Evolutionary conservation across 2,329 filamentous ascomycete species (phyloP), one percentile per base, ranked within the genome.

Genomic region (Trematosphaeria pertusa): DNA sequence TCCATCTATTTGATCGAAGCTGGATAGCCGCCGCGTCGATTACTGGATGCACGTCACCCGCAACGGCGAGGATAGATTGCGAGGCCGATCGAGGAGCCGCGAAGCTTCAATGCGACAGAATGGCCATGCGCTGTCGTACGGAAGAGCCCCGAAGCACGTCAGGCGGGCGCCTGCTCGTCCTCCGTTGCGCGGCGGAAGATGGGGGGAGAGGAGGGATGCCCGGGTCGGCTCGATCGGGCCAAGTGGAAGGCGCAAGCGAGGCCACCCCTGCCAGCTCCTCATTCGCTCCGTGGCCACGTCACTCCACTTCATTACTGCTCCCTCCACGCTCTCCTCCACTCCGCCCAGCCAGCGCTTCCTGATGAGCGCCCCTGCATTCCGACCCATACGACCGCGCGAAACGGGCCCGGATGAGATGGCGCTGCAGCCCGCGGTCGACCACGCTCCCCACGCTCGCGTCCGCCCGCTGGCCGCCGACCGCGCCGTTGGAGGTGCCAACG

Each of bases 21-120:
- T 61, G 56, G 64, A 64, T 67, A 66, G 59, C 64, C 64, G 65
- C 65, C 54, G 54, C 43, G 22, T 38, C 40, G 52, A 43, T 54
- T 43, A 54, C 50, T 51, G 48, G 52, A 62, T 59, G 59, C 63
- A 65, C 61, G 62, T 64, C 63, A 63, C 52, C 44, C 48, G 44
- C 42, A 18, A 38, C n/a, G 36, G 24, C 42, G 19, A 37, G 37
- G 44, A 43, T 38, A 50, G 52, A 53, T 53, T 48, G 41, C 38
- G 44, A 36, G 38, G 38, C 38, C 39, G 43, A 49, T 55, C 53
- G 50, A 49, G 36, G 37, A 37, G 37, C 26, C 42, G 48, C 42
- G 15, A 46, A 40, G 39, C 44, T 36, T 31, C 39, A 22, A 15
- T 34, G 24, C 24, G 12, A 28, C 49, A 45, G 48, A 35, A 50